Percentiles rank a stretch among this genome's conserved stretches.
These are phyloP conservation scores for Boletus subcaerulescens DNA, from an alignment of 768 basidiomycete species.

Conservation along the genomic window DNA sequence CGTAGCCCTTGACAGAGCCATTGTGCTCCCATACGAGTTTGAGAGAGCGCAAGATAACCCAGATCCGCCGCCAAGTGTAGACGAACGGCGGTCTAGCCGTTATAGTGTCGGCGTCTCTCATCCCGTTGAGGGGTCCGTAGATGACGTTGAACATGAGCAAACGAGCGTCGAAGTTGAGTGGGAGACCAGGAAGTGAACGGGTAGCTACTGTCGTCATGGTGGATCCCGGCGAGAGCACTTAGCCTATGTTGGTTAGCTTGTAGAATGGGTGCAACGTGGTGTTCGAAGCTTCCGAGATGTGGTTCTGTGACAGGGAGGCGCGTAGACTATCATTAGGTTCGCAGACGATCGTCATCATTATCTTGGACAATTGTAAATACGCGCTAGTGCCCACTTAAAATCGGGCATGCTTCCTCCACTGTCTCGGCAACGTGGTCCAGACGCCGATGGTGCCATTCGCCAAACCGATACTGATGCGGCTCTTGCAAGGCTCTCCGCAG, in stretches of 20 bases:
- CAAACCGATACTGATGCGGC: slow-evolving; percentile 83
- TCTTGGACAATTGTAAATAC: no score
- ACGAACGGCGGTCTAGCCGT: slow-evolving; percentile 13
- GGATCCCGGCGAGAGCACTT: neutral
- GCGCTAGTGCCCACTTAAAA: neutral
- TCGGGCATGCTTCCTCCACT: slow-evolving; percentile 13
- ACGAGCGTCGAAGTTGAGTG: neutral
- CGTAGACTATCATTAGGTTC: neutral
- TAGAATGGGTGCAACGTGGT: neutral
- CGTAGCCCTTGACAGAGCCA: slow-evolving; percentile 84
- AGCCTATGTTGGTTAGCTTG: neutral
- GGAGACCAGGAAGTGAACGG: neutral
- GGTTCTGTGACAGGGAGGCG: no score
- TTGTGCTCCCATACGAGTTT: slow-evolving; percentile 74
- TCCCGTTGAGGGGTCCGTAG: neutral
- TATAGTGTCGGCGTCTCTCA: neutral
- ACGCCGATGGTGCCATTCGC: slow-evolving; percentile 63
- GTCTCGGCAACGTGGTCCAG: slow-evolving; percentile 24
- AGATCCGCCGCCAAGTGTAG: neutral
- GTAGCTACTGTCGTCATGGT: neutral
- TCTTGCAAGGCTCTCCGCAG: slow-evolving; percentile 82
- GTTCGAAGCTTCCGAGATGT: no score
- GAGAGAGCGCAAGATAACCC: slow-evolving; percentile 26
- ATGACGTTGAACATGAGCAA: neutral
- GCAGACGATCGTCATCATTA: neutral